Conservation (phyloP, 805 yeast species). For the Wickerhamomyces queroliae region DNA sequence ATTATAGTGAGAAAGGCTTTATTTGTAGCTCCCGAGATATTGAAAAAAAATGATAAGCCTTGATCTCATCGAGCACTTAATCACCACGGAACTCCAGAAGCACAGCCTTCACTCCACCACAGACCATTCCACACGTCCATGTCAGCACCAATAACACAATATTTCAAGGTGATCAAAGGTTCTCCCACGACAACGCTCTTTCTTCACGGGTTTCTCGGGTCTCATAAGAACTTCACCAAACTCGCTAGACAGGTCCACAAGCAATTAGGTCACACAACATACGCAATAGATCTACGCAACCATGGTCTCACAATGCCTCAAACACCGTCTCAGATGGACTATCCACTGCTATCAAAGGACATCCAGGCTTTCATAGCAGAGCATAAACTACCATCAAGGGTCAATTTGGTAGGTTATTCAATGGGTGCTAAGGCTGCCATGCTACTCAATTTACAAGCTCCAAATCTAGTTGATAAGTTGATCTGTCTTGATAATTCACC, state of each 20-base stretch:
- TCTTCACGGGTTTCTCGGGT: constrained; percentile 53
- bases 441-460: constrained; percentile 33
- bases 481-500: constrained; percentile 47
- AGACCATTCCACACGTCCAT: background rate
- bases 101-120: background rate
- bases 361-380: constrained; percentile 10
- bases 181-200: constrained; percentile 32
- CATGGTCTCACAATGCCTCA: constrained; percentile 47
- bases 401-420: constrained; percentile 44
- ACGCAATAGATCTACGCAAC: constrained; percentile 46
- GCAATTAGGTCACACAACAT: constrained; percentile 27
- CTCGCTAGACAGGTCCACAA: constrained; percentile 31
- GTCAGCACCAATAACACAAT: constrained; percentile 3
- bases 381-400: constrained; percentile 18
- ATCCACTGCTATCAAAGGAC: constrained; percentile 23
- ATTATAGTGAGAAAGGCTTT: background rate
- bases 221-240: constrained; percentile 35
- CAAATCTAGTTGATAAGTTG: constrained; percentile 31
- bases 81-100: no score
- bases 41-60: no score
- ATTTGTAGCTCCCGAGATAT: background rate
- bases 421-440: constrained; percentile 59
- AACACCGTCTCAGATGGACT: constrained; percentile 32
- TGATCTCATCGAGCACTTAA: no score
- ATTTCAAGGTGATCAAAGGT: constrained; percentile 4